Base-by-base conservation (phyloP, 75 land plant species). In the Cupressus sempervirens region DNA sequence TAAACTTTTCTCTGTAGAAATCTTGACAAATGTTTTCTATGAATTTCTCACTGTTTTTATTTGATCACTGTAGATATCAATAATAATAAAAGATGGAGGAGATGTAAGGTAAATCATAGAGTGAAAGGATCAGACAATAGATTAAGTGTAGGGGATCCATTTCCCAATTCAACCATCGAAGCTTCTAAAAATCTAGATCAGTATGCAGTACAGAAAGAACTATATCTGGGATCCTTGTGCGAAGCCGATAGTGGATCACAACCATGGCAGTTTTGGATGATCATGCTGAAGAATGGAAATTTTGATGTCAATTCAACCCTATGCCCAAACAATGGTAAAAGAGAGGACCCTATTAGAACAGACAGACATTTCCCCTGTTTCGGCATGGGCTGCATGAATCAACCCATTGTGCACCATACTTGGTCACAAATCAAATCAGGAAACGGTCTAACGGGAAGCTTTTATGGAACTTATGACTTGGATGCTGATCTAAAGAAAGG, bases 221-320 rank as follows among this genome's bases (percentile, higher is more conserved):
- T 93, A 4, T 94, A 91, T 70, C 84, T 96, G 58, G 96, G 93
- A 15, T 73, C 85, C 13, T 82, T 90, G 32, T 94, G 93, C 52
- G 81, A 91, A 62, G 87, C 82, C 6, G 9, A 77, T 10, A 87
- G 75, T 80, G 16, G 72, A 50, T 14, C 65, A 15, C n/a, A 86
- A 0, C 94, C 92, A 45, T 94, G 96, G 96, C 88, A 93, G 23
- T 94, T 93, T 81, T 96, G 97, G 95, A 96, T 93, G 94, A 73
- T 94, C 34, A 96, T 94, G 98, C 90, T 94, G 70, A 96, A 94
- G 84, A 96, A 88, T 84, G 98, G 96, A 20, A 94, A 96, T 88
- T 85, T 89, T 30, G 96, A 96, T 88, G 84, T 86, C 15, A 36
- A 40, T 12, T 88, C 96, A 4, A 88, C 82, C 7, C 76, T 90